phyloP scores from a whole-genome alignment of 1,139 yeast species.

The Yamadazyma sp. region DNA sequence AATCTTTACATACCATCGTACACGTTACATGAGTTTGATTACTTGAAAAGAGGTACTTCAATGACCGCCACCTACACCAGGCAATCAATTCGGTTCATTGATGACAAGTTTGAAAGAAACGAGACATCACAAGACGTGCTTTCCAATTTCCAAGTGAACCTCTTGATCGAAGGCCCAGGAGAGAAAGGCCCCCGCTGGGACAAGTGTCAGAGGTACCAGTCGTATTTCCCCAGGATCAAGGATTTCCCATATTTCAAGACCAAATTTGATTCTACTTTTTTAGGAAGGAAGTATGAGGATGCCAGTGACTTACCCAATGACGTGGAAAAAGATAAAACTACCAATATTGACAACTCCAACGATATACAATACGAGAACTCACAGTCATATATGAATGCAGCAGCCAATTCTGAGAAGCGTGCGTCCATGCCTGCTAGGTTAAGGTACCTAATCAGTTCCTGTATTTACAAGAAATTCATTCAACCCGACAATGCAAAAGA shows the following conservation, averaged over 20 bases:
- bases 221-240: slow-evolving; percentile 40
- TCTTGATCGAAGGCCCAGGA: slow-evolving; percentile 35
- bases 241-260: slow-evolving; percentile 50
- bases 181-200: slow-evolving; percentile 54
- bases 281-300: slow-evolving; percentile 18
- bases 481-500: slow-evolving; percentile 22
- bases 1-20: slow-evolving; percentile 50
- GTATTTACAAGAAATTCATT: slow-evolving; percentile 45
- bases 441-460: slow-evolving; percentile 49
- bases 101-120: slow-evolving; percentile 31
- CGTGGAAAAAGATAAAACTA: not conserved
- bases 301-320: slow-evolving; percentile 8
- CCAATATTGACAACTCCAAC: slow-evolving; percentile 15
- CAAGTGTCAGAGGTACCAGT: slow-evolving; percentile 43
- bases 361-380: slow-evolving; percentile 39
- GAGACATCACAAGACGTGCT: slow-evolving; percentile 5
- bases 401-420: slow-evolving; percentile 28
- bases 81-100: slow-evolving; percentile 57
- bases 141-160: slow-evolving; percentile 15
- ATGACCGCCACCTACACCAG: slow-evolving; percentile 57
- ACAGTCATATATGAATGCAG: slow-evolving; percentile 25
- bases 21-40: slow-evolving; percentile 59
- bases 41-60: slow-evolving; percentile 52
- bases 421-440: slow-evolving; percentile 53
- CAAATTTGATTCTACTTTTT: slow-evolving; percentile 31